Base-by-base conservation (phyloP, 2,329 filamentous ascomycete species). In the Neoarthrinium moseri region DNA sequence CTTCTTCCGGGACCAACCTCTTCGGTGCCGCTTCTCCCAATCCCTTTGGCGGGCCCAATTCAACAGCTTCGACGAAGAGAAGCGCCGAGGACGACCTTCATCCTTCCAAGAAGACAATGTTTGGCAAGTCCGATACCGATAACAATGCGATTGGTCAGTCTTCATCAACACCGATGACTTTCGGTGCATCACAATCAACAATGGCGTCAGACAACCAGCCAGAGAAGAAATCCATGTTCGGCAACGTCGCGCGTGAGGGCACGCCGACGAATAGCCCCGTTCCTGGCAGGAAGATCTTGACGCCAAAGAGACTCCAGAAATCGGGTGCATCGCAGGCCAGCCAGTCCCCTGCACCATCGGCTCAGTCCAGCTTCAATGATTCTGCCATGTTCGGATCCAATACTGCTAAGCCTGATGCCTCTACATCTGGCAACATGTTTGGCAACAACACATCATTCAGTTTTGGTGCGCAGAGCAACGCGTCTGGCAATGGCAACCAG, bases 331-430 rank as follows among this genome's bases (percentile, higher is more conserved):
- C 21, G 17, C 41, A 44, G 22, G 30, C 41, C 15, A 32, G 30
- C 17, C 30, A 20, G 6, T 67, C 68, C 22, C 61, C 64, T 34
- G 55, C 60, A 6, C 42, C 57, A 29, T 40, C 58, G 17, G 43
- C 56, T 5, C 54, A 48, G 43, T 56, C 38, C 18, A 29, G 11
- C 23, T 43, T 44, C 27, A 33, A 24, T 3, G 40, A 21, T 15
- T 43, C 47, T 6, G 29, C 38, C 12, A 23, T 67, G 49, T 74
- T 77, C 53, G 65, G 62, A 39, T 67, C 67, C 24, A 71, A 69
- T 43, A 67, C 66, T 13, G 69, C 75, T 56, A 72, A 73, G 51
- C 67, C 75, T 32, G 32, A 45, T 24, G 42, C 46, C 7, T 26
- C 57, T 17, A 38, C 54, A 4, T 32, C 54, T 33, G 34, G 51